Evolutionary conservation across 2,329 filamentous ascomycete species (phyloP), one percentile per base, ranked within the genome.

Genomic region (Verticillium alfalfae): DNA sequence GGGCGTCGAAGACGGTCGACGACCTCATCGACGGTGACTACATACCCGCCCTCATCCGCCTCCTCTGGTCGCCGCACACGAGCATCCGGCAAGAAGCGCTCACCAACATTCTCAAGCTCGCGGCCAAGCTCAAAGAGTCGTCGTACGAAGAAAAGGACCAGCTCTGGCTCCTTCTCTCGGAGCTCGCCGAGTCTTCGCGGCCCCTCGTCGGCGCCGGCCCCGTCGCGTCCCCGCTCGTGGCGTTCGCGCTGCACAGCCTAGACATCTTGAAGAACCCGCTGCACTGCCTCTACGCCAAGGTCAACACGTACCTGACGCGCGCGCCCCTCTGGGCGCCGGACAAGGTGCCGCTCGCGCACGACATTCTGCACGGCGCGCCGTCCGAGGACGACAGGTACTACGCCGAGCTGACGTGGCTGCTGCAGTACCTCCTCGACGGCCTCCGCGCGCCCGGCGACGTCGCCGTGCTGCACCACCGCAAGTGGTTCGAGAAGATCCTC

Each of bases 221-320:
- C 1, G 78, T 96, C 3, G 89, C 93, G 0, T 92, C 88, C 63
- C 81, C 92, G 13, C 86, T 92, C 6, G 84, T 88, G n/a, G 85
- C 89, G 12, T 95, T 97, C 68, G 88, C 92, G 8, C 82, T 84
- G 56, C 86, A 87, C 66, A 86, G 88, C 1, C 80, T 96, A 8
- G 78, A 83, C 1, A 86, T 96, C 16, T 77, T 96, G 56, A 84
- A 82, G 26, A 88, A 92, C 64, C 94, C 94, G 0, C 81, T 92
- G 16, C 92, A 96, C 70, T 86, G 85, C 63, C 84, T 97, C 41
- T 98, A 97, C 72, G 85, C 87, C 62, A 97, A 97, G 72, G 79
- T 95, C 75, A 97, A 96, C 77, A 81, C 83, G 6, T 97, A 93
- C 72, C 84, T 98, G 39, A 91, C 91, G 26, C 87, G 87, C 59